Base-by-base conservation (phyloP, 1,284 basidiomycete species). In the Cutaneotrichosporon sp. region DNA sequence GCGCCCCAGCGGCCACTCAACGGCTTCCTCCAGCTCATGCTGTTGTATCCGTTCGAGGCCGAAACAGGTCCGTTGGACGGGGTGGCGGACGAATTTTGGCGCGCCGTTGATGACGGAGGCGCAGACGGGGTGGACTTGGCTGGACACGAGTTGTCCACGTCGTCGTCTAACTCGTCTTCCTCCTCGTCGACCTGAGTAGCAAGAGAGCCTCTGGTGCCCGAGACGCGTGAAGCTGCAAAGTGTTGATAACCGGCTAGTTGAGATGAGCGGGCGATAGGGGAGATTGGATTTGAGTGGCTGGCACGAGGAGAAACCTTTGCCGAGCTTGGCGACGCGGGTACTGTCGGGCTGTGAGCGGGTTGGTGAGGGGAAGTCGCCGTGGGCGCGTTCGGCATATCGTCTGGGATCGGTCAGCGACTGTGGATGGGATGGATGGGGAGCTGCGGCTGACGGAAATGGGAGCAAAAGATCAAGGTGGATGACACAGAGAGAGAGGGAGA, bases 21-120 rank as follows among this genome's bases (percentile, higher is more conserved):
- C 63, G 70, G 62, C 60, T 70, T 56, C 32, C 70, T 65, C 67
- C 67, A 69, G 56, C 56, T 63, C 65, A 65, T 69, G 31, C 42
- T 60, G 31, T 49, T 60, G 32, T 60, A 56, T 14, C 38, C 36
- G 38, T 56, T 30, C 36, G 53, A 40, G 16, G 53, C 34, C 10
- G 18, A 36, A n/a, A 21, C n/a, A 4, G 32, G 31, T 6, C 21
- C n/a, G 32, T 56, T 56, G 18, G 53, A 36, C 31, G 51, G 18
- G 38, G 46, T n/a, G 61, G 53, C 53, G 40, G 46, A 22, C 14
- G 16, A 2, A 30, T 31, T 52, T 32, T 26, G 51, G 2, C 38
- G 18, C 11, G 62, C 36, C n/a, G 56, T 22, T n/a, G 55, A 42
- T 4, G 55, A 21, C 38, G 38, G 32, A 36, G 55, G 21, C 22